phyloP scores from a whole-genome alignment of 345 rosid genomes.

The Brassica nigra region DNA sequence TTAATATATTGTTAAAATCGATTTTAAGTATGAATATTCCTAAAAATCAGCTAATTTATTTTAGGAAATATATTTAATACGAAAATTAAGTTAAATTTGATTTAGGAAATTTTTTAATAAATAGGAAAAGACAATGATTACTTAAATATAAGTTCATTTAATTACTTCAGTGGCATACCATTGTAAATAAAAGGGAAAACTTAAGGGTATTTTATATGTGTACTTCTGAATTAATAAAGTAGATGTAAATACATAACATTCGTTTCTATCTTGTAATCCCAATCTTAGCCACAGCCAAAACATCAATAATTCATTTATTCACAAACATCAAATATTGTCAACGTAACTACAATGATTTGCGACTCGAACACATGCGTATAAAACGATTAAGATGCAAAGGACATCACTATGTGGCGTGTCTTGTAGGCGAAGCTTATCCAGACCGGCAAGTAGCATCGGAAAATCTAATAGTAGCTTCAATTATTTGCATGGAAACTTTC shows the following conservation, averaged over 20 bases:
- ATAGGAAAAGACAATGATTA: too few relatives aligned
- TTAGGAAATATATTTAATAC: too few relatives aligned
- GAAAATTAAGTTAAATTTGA: too few relatives aligned
- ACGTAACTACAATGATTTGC: slow-evolving; percentile 20
- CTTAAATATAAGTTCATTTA: too few relatives aligned
- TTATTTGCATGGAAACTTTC: slow-evolving; percentile 39
- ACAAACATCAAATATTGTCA: slow-evolving; percentile 10
- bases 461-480: slow-evolving; percentile 39
- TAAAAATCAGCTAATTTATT: too few relatives aligned
- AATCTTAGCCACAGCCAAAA: background rate
- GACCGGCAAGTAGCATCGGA: slow-evolving; percentile 39
- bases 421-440: slow-evolving; percentile 31
- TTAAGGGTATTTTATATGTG: too few relatives aligned
- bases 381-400: background rate
- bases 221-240: too few relatives aligned
- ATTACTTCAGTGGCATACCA: too few relatives aligned
- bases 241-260: background rate
- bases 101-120: too few relatives aligned
- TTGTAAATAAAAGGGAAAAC: too few relatives aligned
- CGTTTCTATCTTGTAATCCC: background rate
- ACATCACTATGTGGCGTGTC: slow-evolving; percentile 30
- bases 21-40: too few relatives aligned
- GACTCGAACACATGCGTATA: slow-evolving; percentile 1
- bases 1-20: too few relatives aligned
- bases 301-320: background rate